Conservation (phyloP, 805 yeast genomes). For the Cyberlindnera euphorbiae region DNA sequence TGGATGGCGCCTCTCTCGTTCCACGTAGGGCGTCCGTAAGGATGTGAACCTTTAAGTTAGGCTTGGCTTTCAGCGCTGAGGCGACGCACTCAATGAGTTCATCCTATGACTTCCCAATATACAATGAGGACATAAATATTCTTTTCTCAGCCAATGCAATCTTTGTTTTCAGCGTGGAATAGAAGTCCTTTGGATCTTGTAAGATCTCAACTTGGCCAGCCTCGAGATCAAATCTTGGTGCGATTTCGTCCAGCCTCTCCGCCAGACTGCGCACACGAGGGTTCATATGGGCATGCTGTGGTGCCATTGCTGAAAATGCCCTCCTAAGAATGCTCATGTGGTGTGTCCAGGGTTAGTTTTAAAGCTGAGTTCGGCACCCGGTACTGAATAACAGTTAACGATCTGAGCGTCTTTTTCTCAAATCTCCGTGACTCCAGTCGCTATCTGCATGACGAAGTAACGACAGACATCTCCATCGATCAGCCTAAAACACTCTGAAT, state of each 20-base stretch:
- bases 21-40: constrained; percentile 87
- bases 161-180: constrained; percentile 54
- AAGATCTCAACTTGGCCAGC: constrained; percentile 57
- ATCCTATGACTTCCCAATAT: constrained; percentile 76
- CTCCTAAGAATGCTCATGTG: constrained; percentile 9
- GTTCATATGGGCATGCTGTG: constrained; percentile 25
- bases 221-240: constrained; percentile 62
- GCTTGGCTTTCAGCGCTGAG: constrained; percentile 53
- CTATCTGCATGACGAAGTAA: too few relatives aligned
- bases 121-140: constrained; percentile 78
- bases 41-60: constrained; percentile 62
- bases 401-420: not conserved
- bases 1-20: constrained; percentile 83
- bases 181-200: constrained; percentile 67
- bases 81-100: constrained; percentile 66
- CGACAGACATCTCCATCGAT: too few relatives aligned
- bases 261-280: constrained; percentile 40
- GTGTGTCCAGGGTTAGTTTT: too few relatives aligned
- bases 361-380: too few relatives aligned
- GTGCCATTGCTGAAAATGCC: constrained; percentile 5
- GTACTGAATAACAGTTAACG: too few relatives aligned
- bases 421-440: too few relatives aligned
- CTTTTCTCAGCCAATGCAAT: constrained; percentile 59
- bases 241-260: constrained; percentile 54
- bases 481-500: too few relatives aligned